Base-by-base conservation (phyloP, 2,329 filamentous ascomycete genomes). In the Fusarium chlamydosporum region DNA sequence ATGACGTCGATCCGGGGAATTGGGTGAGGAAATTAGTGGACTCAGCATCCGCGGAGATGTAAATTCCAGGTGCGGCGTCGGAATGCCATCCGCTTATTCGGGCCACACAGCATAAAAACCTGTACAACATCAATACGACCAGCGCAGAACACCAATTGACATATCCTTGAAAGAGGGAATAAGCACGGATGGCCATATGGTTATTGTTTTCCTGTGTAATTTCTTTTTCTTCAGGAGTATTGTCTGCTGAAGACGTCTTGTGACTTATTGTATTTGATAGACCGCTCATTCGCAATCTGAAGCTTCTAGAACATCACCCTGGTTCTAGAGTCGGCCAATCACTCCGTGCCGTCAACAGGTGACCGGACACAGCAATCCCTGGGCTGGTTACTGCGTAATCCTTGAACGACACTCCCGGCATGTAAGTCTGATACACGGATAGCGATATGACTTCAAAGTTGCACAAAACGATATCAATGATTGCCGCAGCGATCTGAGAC, bases 1-100 rank as follows among this genome's bases (percentile, higher is more conserved):
- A 64, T 70, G 67, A 70, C 67, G 67, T 67, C 50, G 62, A 64
- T 59, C 53, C 26, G 53, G 57, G 60, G 62, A 47, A 47, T 69
- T 69, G 57, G 40, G 42, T 64, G 54, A 43, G 45, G 31, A 52
- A 46, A 59, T 69, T 52, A 69, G 40, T 50, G 66, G 61, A 23
- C 33, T 33, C 27, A 45, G 29, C 16, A 38, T 71, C 68, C 68
- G 68, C 68, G 68, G 68, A 70, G 68, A 71, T 62, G 55, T 26
- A 56, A 33, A 52, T 56, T 62, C 48, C 53, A 65, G 42, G 37
- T 50, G 60, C 38, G 52, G 51, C 51, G 51, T 68, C 51, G 67
- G 67, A 57, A 60, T 47, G 62, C 26, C 35, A 60, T 42, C 53
- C 61, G 67, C 43, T 59, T 29, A 64, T 33, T 29, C 26, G 48